These are phyloP conservation scores for Vigna reflexopilosa DNA, from an alignment of 306 rosid species.

Conservation along the genomic window DNA sequence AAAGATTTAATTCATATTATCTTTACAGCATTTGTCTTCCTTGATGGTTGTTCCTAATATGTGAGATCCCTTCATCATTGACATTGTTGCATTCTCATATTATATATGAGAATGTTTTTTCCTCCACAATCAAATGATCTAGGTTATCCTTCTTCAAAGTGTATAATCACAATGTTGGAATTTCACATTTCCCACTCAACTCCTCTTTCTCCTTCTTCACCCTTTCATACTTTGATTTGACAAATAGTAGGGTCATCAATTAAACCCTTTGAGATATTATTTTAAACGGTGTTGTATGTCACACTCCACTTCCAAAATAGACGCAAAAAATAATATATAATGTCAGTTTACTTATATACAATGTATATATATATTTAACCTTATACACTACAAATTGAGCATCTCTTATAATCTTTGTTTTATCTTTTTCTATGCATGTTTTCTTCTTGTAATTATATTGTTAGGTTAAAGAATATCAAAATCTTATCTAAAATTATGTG, in stretches of 20 bases:
- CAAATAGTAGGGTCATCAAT: constrained; percentile 29
- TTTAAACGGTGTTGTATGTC: not conserved
- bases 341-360: not conserved
- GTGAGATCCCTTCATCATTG: no score
- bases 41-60: no score
- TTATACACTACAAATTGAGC: not conserved
- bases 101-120: no score
- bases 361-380: not conserved
- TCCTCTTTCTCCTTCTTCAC: not conserved
- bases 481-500: constrained; percentile 2
- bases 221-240: not conserved
- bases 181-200: constrained; percentile 19
- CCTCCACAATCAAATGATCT: no score
- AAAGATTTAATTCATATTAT: no score
- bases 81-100: no score
- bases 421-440: not conserved
- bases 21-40: no score
- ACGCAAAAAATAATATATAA: not conserved
- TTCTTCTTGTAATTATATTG: not conserved
- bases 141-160: no score
- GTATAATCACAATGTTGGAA: not conserved
- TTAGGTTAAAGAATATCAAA: not conserved
- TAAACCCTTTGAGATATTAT: not conserved
- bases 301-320: constrained; percentile 2
- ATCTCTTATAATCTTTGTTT: not conserved